phyloP scores from a whole-genome alignment of 495 filamentous ascomycete genomes.

The Hypomontagnella monticulosa region DNA sequence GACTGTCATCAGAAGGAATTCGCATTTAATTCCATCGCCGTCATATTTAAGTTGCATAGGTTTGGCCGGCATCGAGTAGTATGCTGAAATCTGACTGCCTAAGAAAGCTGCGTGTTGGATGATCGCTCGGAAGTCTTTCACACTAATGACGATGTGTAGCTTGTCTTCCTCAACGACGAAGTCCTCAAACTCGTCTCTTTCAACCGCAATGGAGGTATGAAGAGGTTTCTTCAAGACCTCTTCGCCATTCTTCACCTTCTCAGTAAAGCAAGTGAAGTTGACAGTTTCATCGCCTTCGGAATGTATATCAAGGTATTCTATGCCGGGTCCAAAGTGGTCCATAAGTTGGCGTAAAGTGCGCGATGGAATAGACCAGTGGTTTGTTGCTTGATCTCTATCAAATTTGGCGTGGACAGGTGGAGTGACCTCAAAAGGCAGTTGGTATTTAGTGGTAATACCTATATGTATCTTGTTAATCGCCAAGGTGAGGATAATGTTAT shows the following conservation, averaged over 20 bases:
- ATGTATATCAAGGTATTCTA: slow-evolving; percentile 91
- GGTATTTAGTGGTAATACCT: slow-evolving; percentile 91
- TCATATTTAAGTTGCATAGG: slow-evolving; percentile 87
- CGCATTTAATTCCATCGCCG: slow-evolving; percentile 76
- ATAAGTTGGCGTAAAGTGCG: slow-evolving; percentile 81
- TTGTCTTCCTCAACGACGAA: slow-evolving; percentile 78
- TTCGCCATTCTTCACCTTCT: slow-evolving; percentile 87
- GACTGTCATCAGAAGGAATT: slow-evolving; percentile 94
- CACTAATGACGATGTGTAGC: slow-evolving; percentile 85
- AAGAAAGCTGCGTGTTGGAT: slow-evolving; percentile 83
- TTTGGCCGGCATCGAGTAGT: slow-evolving; percentile 79
- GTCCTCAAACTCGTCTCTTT: slow-evolving; percentile 85
- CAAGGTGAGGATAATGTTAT: slow-evolving; percentile 3
- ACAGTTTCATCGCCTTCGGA: slow-evolving; percentile 66
- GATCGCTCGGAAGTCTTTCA: slow-evolving; percentile 95
- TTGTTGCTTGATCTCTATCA: slow-evolving; percentile 71
- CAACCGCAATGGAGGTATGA: slow-evolving; percentile 88
- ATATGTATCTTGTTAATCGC: slow-evolving; percentile 35
- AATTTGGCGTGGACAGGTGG: slow-evolving; percentile 89
- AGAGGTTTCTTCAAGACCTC: slow-evolving; percentile 93
- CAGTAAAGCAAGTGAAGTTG: slow-evolving; percentile 94
- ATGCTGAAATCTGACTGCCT: slow-evolving; percentile 74
- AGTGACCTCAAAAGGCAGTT: slow-evolving; percentile 86
- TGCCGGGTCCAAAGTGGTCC: slow-evolving; percentile 89
- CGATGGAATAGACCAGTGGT: slow-evolving; percentile 82